Evolutionary conservation across 805 yeast species (phyloP).

Genomic region (Ogataea pignaliae): DNA sequence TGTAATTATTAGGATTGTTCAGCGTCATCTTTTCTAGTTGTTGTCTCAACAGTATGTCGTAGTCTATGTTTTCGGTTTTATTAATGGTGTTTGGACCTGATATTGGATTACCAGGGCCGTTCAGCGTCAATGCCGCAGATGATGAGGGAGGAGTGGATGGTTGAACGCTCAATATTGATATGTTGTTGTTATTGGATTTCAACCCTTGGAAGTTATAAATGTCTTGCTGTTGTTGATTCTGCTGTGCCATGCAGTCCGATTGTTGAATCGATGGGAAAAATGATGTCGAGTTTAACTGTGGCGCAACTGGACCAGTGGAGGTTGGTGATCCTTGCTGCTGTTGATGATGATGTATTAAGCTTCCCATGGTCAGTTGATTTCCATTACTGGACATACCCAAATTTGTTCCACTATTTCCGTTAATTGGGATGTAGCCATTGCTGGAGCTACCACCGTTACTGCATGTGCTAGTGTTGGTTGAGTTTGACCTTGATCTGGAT

Average conservation of each 20-base stretch:
- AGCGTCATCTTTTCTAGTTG: slow-evolving; percentile 27
- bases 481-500: slow-evolving; percentile 24
- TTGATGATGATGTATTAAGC: slow-evolving; percentile 2
- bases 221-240: slow-evolving; percentile 4
- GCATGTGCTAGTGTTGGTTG: slow-evolving; percentile 14
- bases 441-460: slow-evolving; percentile 4
- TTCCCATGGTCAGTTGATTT: not conserved
- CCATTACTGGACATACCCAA: not conserved
- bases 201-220: slow-evolving; percentile 1
- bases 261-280: slow-evolving; percentile 4
- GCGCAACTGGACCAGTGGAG: not conserved
- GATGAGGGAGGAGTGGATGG: too few relatives aligned
- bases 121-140: too few relatives aligned
- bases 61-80: slow-evolving; percentile 11
- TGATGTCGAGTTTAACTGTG: slow-evolving; percentile 7
- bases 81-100: too few relatives aligned
- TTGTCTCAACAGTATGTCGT: slow-evolving; percentile 25
- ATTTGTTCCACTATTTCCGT: not conserved
- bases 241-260: slow-evolving; percentile 1
- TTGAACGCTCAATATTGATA: not conserved
- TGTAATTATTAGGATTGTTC: slow-evolving; percentile 9
- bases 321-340: slow-evolving; percentile 3
- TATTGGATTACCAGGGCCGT: too few relatives aligned
- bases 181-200: slow-evolving; percentile 3
- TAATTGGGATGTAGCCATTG: not conserved